phyloP scores from a whole-genome alignment of 2,329 filamentous ascomycete genomes.

The Fusarium marasasianum region DNA sequence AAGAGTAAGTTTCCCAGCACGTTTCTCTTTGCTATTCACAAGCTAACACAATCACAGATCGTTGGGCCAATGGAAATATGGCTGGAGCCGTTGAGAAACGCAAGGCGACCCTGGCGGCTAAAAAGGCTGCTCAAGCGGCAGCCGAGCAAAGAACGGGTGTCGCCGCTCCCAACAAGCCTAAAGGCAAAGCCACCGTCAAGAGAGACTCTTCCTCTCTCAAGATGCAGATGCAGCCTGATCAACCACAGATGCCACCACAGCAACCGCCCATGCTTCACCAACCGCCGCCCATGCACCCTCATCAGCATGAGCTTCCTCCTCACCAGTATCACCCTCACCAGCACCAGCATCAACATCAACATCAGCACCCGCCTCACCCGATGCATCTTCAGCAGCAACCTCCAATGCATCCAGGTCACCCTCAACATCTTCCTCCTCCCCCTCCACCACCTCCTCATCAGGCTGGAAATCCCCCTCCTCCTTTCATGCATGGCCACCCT shows the following conservation, averaged over 20 bases:
- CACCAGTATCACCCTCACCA: conserved; percentile 27
- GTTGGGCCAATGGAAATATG: conserved; percentile 71
- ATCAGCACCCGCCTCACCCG: conserved; percentile 27
- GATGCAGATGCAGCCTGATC: conserved; percentile 35
- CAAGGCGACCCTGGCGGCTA: conserved; percentile 67
- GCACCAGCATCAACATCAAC: conserved; percentile 29
- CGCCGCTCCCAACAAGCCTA: conserved; percentile 52
- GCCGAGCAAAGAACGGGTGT: conserved; percentile 49
- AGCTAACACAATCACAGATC: conserved; percentile 53
- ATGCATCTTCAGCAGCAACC: conserved; percentile 16
- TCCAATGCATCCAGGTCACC: conserved; percentile 30
- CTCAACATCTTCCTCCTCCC: conserved; percentile 30
- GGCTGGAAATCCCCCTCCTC: conserved; percentile 25
- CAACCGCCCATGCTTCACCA: conserved; percentile 32
- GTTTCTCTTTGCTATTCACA: background rate
- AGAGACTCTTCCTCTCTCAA: conserved; percentile 45
- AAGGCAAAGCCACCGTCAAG: conserved; percentile 47
- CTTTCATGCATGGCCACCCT: conserved; percentile 38
- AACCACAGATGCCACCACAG: conserved; percentile 23
- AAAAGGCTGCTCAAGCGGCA: conserved; percentile 61
- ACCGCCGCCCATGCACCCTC: conserved; percentile 24
- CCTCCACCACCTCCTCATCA: conserved; percentile 37
- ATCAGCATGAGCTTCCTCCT: conserved; percentile 22
- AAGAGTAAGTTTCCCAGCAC: conserved; percentile 58
- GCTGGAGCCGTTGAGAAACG: conserved; percentile 67